Base-by-base conservation (phyloP, 148 eudicot genomes). In the Rhododendron simsii region DNA sequence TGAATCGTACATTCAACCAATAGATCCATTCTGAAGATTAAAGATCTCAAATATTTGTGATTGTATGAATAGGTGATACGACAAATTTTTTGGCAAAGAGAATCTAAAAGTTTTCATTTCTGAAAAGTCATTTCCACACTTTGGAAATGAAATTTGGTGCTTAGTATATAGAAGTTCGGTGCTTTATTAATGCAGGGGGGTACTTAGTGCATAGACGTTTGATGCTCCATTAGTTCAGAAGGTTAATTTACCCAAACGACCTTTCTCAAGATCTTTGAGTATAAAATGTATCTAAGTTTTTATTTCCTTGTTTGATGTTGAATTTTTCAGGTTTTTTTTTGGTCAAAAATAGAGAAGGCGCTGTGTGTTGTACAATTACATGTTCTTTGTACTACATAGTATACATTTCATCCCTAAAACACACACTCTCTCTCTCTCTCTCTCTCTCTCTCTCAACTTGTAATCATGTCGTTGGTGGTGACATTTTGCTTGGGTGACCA, bases 401-500 rank as follows among this genome's bases (percentile, higher is more conserved):
- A 18, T 18, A 57, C 13, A 44, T 7, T 21, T 16, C 41, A 44
- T 82, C 51, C 57, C 33, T 39, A 20, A 82, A 82, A n/a, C 20
- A 1, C 35, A 33, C 35, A 1, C 35, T 0, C 35, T 0, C 35
- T 33, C 35, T 6, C 16, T 8, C 74, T n/a, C 33, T 67, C 33
- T 26, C 28, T 65, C 73, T 65, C 73, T 65, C 73, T 65, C 73
- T 37, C 74, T 39, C 51, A 82, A 39, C 84, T 61, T 39, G 84
- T 67, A 48, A 65, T 39, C 69, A 30, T 63, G 69, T 59, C 48
- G 2, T 65, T 39, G 53, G 53, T 41, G 53, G 76, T 44, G 55
- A 83, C 26, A 20, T 65, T 73, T 59, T 83, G 69, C 20, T 65
- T 59, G 30, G 67, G 20, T 55, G 84, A 82, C 50, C 84, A 76